These are phyloP conservation scores for Oehlia diaphana DNA, from an alignment of 192 early-diverging fungal species.

Conservation along the genomic window DNA sequence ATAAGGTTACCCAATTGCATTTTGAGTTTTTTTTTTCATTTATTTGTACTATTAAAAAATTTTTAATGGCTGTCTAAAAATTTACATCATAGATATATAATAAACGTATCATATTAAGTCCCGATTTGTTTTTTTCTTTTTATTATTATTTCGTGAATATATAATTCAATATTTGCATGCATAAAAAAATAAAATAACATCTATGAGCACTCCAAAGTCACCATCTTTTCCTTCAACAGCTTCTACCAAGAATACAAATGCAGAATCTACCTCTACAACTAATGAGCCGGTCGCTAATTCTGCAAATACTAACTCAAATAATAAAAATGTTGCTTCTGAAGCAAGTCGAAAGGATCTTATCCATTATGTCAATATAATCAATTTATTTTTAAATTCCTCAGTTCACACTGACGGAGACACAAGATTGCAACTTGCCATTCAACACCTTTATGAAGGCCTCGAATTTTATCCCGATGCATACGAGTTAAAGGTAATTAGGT, in stretches of 20 bases:
- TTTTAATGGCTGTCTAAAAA: neutral
- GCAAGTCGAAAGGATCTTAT: neutral
- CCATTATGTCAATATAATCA: slow-evolving; percentile 5
- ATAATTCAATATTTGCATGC: no score
- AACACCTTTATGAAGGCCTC: neutral
- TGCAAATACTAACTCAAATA: neutral
- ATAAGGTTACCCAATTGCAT: neutral
- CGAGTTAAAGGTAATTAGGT: slow-evolving; percentile 8
- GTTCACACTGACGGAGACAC: neutral
- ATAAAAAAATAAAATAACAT: neutral
- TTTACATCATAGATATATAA: neutral
- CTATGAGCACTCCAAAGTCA: neutral
- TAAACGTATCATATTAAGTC: neutral
- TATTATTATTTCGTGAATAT: no score
- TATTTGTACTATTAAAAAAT: neutral
- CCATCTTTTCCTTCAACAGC: neutral
- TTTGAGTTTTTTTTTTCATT: neutral
- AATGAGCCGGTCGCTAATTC: neutral
- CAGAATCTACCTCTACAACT: neutral
- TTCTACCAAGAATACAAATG: neutral
- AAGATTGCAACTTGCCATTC: slow-evolving; percentile 17
- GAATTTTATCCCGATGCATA: slow-evolving; percentile 7
- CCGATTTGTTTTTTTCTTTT: no score
- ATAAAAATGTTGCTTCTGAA: neutral
- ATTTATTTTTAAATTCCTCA: neutral